Percentiles rank a stretch among this genome's conserved stretches.
phyloP scores from a whole-genome alignment of 73 alveolate species.

The Stentor coeruleus region DNA sequence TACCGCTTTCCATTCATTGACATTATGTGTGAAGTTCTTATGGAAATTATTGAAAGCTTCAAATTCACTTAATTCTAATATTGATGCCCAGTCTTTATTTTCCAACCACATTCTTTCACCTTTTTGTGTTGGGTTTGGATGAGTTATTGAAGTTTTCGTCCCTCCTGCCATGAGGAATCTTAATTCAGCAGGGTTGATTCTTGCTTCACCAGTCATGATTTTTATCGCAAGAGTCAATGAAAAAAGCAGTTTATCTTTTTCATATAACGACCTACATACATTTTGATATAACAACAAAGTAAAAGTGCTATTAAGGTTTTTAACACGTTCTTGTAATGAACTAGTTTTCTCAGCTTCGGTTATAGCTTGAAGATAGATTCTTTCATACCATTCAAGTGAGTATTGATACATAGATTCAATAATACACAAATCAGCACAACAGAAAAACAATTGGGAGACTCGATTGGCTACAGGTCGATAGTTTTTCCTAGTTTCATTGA shows the following conservation, averaged over 20 bases:
- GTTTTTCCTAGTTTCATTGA: slow-evolving; percentile 52
- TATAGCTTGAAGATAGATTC: slow-evolving; percentile 48
- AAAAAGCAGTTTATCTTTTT: slow-evolving; percentile 93
- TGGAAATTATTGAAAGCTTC: slow-evolving; percentile 60
- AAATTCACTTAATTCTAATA: slow-evolving; percentile 76
- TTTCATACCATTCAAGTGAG: slow-evolving; percentile 73
- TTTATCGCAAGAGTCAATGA: slow-evolving; percentile 79
- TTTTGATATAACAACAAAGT: slow-evolving; percentile 60
- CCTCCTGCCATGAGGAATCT: slow-evolving; percentile 94
- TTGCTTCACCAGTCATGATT: slow-evolving; percentile 58
- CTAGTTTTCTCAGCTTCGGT: slow-evolving; percentile 26
- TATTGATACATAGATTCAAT: slow-evolving; percentile 83
- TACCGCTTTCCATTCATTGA: slow-evolving; percentile 83
- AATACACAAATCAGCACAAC: slow-evolving; percentile 58
- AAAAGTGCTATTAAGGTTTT: slow-evolving; percentile 56
- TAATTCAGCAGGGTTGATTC: slow-evolving; percentile 47
- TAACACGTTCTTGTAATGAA: slow-evolving; percentile 52
- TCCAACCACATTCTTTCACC: slow-evolving; percentile 79
- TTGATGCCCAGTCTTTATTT: slow-evolving; percentile 81
- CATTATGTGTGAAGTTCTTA: slow-evolving; percentile 73
- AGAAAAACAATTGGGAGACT: slow-evolving; percentile 75
- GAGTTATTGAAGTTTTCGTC: slow-evolving; percentile 62
- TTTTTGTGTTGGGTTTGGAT: slow-evolving; percentile 77
- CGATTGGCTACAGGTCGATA: slow-evolving; percentile 70
- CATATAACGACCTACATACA: slow-evolving; percentile 94